Conservation (phyloP, 2,329 filamentous ascomycete species). For the Thelonectria blattea region DNA sequence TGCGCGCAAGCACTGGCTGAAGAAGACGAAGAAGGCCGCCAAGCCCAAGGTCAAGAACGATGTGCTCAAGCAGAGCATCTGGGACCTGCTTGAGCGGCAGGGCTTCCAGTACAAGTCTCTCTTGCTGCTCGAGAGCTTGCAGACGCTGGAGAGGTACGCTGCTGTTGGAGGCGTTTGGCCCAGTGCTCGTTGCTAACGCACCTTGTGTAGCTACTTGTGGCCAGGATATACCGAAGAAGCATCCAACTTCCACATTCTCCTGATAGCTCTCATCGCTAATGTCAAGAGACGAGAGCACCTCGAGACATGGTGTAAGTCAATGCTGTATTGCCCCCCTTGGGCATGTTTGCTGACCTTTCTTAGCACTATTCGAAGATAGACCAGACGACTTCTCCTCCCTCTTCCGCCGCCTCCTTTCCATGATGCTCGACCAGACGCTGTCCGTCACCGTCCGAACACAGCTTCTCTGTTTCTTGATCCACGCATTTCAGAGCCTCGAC, state of each 20-base stretch:
- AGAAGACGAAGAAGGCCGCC: constrained; percentile 62
- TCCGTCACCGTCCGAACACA: constrained; percentile 74
- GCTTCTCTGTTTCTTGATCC: constrained; percentile 87
- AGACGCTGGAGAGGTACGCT: constrained; percentile 79
- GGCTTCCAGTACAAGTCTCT: constrained; percentile 79
- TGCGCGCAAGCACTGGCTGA: constrained; percentile 86
- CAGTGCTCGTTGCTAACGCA: constrained; percentile 33
- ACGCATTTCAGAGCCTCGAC: constrained; percentile 93
- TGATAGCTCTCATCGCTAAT: constrained; percentile 85
- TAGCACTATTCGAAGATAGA: constrained; percentile 77
- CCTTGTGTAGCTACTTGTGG: constrained; percentile 79
- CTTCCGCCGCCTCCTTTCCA: constrained; percentile 87
- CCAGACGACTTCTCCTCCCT: constrained; percentile 85
- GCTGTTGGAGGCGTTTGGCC: constrained; percentile 14
- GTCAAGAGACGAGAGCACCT: constrained; percentile 88
- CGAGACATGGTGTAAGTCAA: constrained; percentile 77
- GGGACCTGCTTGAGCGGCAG: constrained; percentile 85
- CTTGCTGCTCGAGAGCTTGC: constrained; percentile 84
- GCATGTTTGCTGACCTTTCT: constrained; percentile 23
- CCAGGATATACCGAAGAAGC: constrained; percentile 87
- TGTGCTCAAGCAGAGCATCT: constrained; percentile 84
- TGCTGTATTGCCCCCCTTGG: background rate
- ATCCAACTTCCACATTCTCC: constrained; percentile 88
- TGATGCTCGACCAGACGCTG: constrained; percentile 77
- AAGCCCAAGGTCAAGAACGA: constrained; percentile 82